These are phyloP conservation scores for Citrus trifoliata DNA, from an alignment of 345 rosid genomes.

Conservation along the genomic window DNA sequence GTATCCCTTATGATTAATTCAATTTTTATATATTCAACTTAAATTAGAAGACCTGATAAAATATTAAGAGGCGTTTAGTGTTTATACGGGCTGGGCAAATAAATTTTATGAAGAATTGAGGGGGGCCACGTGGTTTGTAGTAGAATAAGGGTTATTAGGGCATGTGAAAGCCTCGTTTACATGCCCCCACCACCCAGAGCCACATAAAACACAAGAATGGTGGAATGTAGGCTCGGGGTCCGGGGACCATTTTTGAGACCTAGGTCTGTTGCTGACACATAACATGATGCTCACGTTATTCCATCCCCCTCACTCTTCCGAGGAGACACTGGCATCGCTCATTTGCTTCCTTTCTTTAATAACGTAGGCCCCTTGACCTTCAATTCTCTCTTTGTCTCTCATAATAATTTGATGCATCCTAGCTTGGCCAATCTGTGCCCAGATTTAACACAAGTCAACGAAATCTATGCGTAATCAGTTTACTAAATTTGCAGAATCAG, in stretches of 20 bases:
- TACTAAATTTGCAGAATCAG: not conserved
- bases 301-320: constrained; percentile 40
- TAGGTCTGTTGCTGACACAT: constrained; percentile 30
- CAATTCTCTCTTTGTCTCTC: constrained; percentile 20
- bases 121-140: constrained; percentile 54
- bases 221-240: constrained; percentile 8
- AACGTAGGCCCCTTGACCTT: constrained; percentile 32
- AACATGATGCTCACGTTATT: constrained; percentile 58
- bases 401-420: constrained; percentile 4
- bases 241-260: constrained; percentile 22
- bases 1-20: not conserved
- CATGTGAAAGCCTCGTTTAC: constrained; percentile 49
- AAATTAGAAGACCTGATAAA: too few species aligned
- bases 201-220: constrained; percentile 1
- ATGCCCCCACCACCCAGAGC: constrained; percentile 32
- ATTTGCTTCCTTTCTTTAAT: constrained; percentile 30
- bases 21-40: too few species aligned
- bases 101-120: constrained; percentile 19
- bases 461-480: constrained; percentile 10
- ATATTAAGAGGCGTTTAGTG: not conserved
- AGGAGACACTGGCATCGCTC: constrained; percentile 43
- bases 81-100: not conserved
- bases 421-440: not conserved
- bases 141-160: constrained; percentile 37
- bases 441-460: constrained; percentile 28